These are phyloP conservation scores for Colletotrichum ledebouriae DNA, from an alignment of 2,329 filamentous ascomycete genomes.

Conservation along the genomic window DNA sequence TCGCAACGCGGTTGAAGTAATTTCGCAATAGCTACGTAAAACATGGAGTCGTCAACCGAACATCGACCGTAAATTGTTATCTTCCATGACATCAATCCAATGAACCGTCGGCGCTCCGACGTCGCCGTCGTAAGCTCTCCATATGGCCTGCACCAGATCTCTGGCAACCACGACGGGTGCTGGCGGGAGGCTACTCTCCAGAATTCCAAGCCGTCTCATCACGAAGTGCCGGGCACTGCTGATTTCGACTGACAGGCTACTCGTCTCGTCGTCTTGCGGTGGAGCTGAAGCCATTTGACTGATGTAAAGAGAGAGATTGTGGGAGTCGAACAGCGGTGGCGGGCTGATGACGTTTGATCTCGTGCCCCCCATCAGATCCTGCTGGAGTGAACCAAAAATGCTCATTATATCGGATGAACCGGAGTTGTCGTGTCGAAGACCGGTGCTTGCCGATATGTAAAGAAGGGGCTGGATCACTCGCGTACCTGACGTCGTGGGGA, in stretches of 20 bases:
- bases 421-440: constrained; percentile 46
- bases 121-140: constrained; percentile 57
- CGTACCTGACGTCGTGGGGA: constrained; percentile 52
- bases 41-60: constrained; percentile 47
- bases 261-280: constrained; percentile 25
- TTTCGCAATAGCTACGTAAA: not conserved
- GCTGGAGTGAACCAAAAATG: constrained; percentile 34
- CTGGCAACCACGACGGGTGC: constrained; percentile 59
- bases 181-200: constrained; percentile 57
- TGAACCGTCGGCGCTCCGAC: constrained; percentile 52
- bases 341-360: constrained; percentile 15
- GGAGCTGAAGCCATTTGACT: constrained; percentile 41
- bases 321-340: constrained; percentile 22
- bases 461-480: constrained; percentile 54
- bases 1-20: not conserved
- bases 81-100: constrained; percentile 60
- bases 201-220: constrained; percentile 53
- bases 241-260: constrained; percentile 51
- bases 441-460: constrained; percentile 54
- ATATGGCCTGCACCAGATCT: constrained; percentile 56
- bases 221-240: constrained; percentile 56
- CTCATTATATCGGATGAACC: constrained; percentile 37
- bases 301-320: constrained; percentile 39
- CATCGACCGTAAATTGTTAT: constrained; percentile 50
- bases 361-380: constrained; percentile 27